A percentile compares a stretch with the other conserved stretches of the same genome.
Conservation (phyloP, 2,329 filamentous ascomycete genomes). For the Tothia fuscella region DNA sequence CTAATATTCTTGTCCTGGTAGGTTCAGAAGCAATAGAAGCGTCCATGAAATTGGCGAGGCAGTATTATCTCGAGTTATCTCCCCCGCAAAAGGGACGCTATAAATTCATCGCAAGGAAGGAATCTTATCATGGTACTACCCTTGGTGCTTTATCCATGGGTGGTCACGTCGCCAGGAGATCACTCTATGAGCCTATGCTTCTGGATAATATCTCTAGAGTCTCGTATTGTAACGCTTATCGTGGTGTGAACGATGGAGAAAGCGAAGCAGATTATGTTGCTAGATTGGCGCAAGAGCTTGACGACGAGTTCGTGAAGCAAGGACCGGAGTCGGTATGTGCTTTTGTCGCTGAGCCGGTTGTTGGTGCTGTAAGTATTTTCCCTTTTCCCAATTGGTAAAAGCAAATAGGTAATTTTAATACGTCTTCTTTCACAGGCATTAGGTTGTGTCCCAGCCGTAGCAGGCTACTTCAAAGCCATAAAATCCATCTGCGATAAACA, state of each 20-base stretch:
- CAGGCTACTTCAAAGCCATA: conserved; percentile 60
- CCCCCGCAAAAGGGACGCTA: conserved; percentile 41
- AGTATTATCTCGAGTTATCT: conserved; percentile 51
- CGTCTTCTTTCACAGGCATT: conserved; percentile 36
- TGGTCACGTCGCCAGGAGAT: conserved; percentile 48
- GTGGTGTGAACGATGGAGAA: conserved; percentile 40
- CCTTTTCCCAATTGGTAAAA: neutral
- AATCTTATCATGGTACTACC: conserved; percentile 61
- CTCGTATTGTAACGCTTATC: conserved; percentile 55
- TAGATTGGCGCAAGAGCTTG: conserved; percentile 52
- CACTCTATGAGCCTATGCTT: conserved; percentile 50
- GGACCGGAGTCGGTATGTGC: conserved; percentile 56
- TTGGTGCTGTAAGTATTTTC: conserved; percentile 47
- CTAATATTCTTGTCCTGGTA: conserved; percentile 17
- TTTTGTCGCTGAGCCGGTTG: conserved; percentile 62
- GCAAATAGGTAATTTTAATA: neutral
- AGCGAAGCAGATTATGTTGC: conserved; percentile 47
- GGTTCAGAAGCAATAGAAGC: conserved; percentile 60
- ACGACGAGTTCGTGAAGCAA: conserved; percentile 51
- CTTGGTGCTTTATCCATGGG: conserved; percentile 54
- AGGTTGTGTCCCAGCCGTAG: conserved; percentile 54
- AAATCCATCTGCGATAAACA: conserved; percentile 56
- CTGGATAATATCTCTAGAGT: conserved; percentile 46
- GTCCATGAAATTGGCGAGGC: conserved; percentile 53
- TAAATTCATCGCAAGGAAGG: conserved; percentile 51